Base-by-base conservation (phyloP, 108 stramenopile species). In the Discostella stelligeroides region DNA sequence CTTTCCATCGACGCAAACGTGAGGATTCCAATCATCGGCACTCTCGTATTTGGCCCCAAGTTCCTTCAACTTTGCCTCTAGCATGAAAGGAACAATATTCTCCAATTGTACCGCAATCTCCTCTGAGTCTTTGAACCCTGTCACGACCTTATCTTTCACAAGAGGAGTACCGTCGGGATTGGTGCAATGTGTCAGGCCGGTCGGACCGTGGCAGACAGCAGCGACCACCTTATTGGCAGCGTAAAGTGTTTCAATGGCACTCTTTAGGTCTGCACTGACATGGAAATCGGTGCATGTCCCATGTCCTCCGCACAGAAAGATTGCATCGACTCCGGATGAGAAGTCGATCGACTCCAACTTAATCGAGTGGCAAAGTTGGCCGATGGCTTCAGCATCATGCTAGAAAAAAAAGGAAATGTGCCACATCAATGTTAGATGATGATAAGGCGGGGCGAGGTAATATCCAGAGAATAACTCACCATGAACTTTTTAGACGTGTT, bases 121-220 rank as follows among this genome's bases (percentile, higher is more conserved):
- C 73, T 94, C 92, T 1, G 85, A 64, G 67, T 94, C 80, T 46
- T 86, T 69, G 66, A 94, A 94, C 12, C 85, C 92, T 18, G 89
- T 86, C 15, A 94, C 89, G 8, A 68, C 71, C 67, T 77, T 74
- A 10, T 81, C 92, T 17, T 67, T 49, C 28, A 94, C 88, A 18
- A 94, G 63, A 8, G 88, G 86, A 25, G 80, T 81, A 39, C 84
- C 86, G 66, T 85, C 88, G 9, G 79, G 58, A 62, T 85, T 82
- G 37, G 55, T 51, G 70, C 89, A 90, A 47, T 91, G 80, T 37
- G 75, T 73, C 21, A 94, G 72, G 11, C 81, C 75, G 47, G 80
- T 89, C 39, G 87, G 87, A 17, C 92, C 92, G 68, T 94, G 92
- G 63, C 92, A 94, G 24, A 81, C 89, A 8, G 85, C 70, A 0